phyloP scores from a whole-genome alignment of 2,329 filamentous ascomycete species.

The Microcyclospora tardicrescens region DNA sequence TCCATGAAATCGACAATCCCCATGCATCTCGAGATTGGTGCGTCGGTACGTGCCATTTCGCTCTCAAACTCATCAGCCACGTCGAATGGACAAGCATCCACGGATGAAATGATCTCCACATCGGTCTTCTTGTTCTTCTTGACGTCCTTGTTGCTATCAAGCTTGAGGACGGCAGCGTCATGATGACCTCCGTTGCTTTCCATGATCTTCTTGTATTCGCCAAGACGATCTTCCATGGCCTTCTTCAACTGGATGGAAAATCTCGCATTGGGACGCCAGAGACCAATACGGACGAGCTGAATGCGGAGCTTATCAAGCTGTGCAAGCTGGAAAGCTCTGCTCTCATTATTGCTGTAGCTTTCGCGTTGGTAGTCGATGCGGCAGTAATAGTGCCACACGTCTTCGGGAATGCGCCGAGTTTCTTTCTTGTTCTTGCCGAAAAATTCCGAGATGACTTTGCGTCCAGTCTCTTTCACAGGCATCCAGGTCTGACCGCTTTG shows the following conservation, averaged over 20 bases:
- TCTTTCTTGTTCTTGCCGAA: slow-evolving; percentile 73
- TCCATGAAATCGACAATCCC: slow-evolving; percentile 6
- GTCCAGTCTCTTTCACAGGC: slow-evolving; percentile 14
- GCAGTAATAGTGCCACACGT: slow-evolving; percentile 65
- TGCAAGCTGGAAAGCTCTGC: slow-evolving; percentile 7
- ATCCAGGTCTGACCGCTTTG: slow-evolving; percentile 11
- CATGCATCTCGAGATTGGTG: too few species aligned
- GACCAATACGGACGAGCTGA: slow-evolving; percentile 16
- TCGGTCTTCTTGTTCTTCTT: slow-evolving; percentile 8
- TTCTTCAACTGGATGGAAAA: slow-evolving; percentile 18
- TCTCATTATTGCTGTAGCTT: slow-evolving; percentile 10
- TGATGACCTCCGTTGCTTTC: slow-evolving; percentile 8
- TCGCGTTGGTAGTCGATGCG: slow-evolving; percentile 68
- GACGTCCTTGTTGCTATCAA: slow-evolving; percentile 2
- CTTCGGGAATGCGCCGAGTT: slow-evolving; percentile 54
- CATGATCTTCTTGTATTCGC: slow-evolving; percentile 11
- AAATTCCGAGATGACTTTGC: slow-evolving; percentile 69
- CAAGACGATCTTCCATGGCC: slow-evolving; percentile 12
- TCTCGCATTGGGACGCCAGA: slow-evolving; percentile 19
- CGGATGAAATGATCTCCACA: slow-evolving; percentile 2
- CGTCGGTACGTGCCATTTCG: too few species aligned
- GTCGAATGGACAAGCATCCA: slow-evolving; percentile 5
- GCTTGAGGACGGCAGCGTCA: slow-evolving; percentile 5
- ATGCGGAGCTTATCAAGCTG: slow-evolving; percentile 11
- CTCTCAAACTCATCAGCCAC: background rate